Evolutionary conservation across 441 rosid species (phyloP).

Genomic region (Jatropha multifida): DNA sequence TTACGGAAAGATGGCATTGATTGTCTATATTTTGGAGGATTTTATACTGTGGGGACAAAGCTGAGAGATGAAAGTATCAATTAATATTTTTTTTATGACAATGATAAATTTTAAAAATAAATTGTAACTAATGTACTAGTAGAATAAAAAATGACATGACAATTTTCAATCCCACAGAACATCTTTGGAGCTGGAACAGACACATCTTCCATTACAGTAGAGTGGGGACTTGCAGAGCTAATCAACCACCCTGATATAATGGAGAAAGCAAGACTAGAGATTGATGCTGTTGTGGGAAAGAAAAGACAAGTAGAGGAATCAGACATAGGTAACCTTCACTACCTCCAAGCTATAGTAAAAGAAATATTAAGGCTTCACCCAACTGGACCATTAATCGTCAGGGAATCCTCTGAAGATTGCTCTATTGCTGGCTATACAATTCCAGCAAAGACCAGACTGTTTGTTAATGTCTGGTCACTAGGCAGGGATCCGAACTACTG

Average conservation of each 20-base stretch:
- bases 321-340: constrained; percentile 49
- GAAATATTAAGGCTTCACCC: constrained; percentile 74
- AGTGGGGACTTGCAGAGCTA: constrained; percentile 69
- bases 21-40: not conserved
- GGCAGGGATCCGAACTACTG: constrained; percentile 58
- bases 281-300: constrained; percentile 47
- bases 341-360: constrained; percentile 55
- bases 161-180: constrained; percentile 35
- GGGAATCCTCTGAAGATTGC: constrained; percentile 57
- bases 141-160: not conserved
- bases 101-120: not conserved
- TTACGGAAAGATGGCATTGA: not conserved
- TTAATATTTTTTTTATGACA: not conserved
- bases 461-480: constrained; percentile 57
- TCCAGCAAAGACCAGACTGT: constrained; percentile 55
- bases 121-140: not conserved
- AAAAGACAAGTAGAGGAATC: constrained; percentile 51
- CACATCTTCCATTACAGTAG: constrained; percentile 54
- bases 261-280: constrained; percentile 52
- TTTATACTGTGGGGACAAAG: not conserved
- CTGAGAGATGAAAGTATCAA: not conserved
- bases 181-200: constrained; percentile 70
- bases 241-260: constrained; percentile 59
- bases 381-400: constrained; percentile 52
- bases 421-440: constrained; percentile 45